Evolutionary conservation across 768 basidiomycete genomes (phyloP).

Genomic region (Mycena haematopus): DNA sequence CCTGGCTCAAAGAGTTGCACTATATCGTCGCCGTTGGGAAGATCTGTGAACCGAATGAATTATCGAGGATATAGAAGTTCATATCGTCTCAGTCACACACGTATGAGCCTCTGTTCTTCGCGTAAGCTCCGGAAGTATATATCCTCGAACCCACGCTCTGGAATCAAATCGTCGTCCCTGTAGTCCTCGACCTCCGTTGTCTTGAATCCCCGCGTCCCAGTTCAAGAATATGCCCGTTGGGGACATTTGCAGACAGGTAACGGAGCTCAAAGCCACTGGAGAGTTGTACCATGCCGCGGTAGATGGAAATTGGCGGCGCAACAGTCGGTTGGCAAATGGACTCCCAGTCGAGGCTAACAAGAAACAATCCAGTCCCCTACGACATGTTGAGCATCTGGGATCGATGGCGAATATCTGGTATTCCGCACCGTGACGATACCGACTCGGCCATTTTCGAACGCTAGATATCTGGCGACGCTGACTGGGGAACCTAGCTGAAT

Average conservation of each 20-base stretch:
- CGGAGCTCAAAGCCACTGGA: not conserved
- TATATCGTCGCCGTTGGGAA: slow-evolving; percentile 15
- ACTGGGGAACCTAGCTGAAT: slow-evolving; percentile 23
- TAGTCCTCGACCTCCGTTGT: not conserved
- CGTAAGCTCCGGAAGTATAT: not conserved
- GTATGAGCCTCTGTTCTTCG: slow-evolving; percentile 7
- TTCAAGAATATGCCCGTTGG: slow-evolving; percentile 22
- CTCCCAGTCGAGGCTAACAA: slow-evolving; percentile 22
- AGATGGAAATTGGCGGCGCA: slow-evolving; percentile 2
- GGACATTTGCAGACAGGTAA: slow-evolving; percentile 25
- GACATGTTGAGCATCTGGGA: not conserved
- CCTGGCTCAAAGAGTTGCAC: slow-evolving; percentile 22
- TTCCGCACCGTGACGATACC: slow-evolving; percentile 20
- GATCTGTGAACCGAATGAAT: slow-evolving; percentile 6
- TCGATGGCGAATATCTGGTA: not conserved
- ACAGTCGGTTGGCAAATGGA: not conserved
- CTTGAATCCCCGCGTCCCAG: slow-evolving; percentile 10
- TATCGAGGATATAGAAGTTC: not conserved
- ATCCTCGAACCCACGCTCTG: not conserved
- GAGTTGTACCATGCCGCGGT: slow-evolving; percentile 26
- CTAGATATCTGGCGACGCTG: slow-evolving; percentile 19
- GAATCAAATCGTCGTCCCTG: slow-evolving; percentile 9
- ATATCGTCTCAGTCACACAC: slow-evolving; percentile 2
- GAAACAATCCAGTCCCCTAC: slow-evolving; percentile 25
- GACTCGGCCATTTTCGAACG: slow-evolving; percentile 26